These are phyloP conservation scores for Aureobasidium sp. DNA, from an alignment of 2,329 filamentous ascomycete genomes.

Conservation along the genomic window DNA sequence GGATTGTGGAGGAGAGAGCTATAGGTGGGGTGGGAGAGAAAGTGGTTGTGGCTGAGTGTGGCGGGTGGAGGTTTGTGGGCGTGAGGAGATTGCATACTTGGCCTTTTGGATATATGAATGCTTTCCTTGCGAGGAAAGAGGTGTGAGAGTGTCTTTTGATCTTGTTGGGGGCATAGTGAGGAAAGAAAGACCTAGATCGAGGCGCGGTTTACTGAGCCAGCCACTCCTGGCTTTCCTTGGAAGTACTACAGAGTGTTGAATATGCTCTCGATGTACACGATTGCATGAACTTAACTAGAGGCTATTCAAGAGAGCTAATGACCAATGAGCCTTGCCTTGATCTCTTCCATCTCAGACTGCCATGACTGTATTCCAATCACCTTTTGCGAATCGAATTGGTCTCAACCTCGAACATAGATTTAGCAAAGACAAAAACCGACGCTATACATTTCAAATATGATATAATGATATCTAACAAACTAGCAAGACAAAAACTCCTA, in stretches of 20 bases:
- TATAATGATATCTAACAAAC: background rate
- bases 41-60: constrained; percentile 12
- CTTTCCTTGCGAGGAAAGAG: constrained; percentile 28
- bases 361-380: too few relatives aligned
- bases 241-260: too few relatives aligned
- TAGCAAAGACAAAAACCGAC: background rate
- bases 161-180: too few relatives aligned
- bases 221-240: too few relatives aligned
- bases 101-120: constrained; percentile 40
- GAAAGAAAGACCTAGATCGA: background rate
- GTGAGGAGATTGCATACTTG: constrained; percentile 37
- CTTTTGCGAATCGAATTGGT: too few relatives aligned
- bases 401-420: background rate
- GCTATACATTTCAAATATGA: background rate
- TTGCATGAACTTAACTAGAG: too few relatives aligned
- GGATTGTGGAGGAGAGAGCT: constrained; percentile 15
- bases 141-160: background rate
- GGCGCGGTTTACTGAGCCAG: too few relatives aligned
- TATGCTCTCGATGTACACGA: too few relatives aligned
- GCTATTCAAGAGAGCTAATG: too few relatives aligned
- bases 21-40: constrained; percentile 34
- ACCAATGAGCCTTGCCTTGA: too few relatives aligned
- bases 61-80: constrained; percentile 35
- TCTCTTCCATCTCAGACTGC: too few relatives aligned
- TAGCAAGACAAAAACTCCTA: background rate